Conservation (phyloP, 805 yeast genomes). For the Candida argentea region DNA sequence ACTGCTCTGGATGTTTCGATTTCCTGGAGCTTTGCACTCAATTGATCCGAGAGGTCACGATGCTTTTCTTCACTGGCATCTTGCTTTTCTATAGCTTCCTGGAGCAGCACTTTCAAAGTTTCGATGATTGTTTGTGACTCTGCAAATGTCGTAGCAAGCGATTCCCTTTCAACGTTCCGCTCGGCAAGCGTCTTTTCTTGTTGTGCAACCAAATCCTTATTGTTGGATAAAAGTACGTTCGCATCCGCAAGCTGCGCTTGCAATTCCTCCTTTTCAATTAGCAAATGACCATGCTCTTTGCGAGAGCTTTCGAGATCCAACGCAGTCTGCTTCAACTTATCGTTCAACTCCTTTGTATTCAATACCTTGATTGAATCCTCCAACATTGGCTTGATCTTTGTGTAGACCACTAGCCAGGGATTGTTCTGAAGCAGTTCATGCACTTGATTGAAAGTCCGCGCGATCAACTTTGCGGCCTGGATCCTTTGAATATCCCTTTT, state of each 20-base stretch:
- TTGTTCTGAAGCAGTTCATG: slow-evolving; percentile 35
- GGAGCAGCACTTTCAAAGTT: too few relatives aligned
- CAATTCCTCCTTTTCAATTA: slow-evolving; percentile 29
- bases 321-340: slow-evolving; percentile 45
- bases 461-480: slow-evolving; percentile 62
- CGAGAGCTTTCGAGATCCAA: slow-evolving; percentile 28
- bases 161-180: slow-evolving; percentile 24
- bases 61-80: too few relatives aligned
- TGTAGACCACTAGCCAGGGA: slow-evolving; percentile 74
- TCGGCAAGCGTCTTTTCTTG: slow-evolving; percentile 8
- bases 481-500: slow-evolving; percentile 43
- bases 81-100: too few relatives aligned
- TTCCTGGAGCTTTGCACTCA: too few relatives aligned
- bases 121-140: too few relatives aligned
- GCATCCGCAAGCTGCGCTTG: slow-evolving; percentile 21
- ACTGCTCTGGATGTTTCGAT: too few relatives aligned
- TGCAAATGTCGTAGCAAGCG: too few relatives aligned
- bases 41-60: too few relatives aligned
- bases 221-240: too few relatives aligned
- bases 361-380: slow-evolving; percentile 51
- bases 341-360: slow-evolving; percentile 47
- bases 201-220: too few relatives aligned
- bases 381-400: slow-evolving; percentile 65
- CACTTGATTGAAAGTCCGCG: slow-evolving; percentile 48
- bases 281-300: slow-evolving; percentile 17